Conservation (phyloP, 345 rosid genomes). For the Physaria fendleri region DNA sequence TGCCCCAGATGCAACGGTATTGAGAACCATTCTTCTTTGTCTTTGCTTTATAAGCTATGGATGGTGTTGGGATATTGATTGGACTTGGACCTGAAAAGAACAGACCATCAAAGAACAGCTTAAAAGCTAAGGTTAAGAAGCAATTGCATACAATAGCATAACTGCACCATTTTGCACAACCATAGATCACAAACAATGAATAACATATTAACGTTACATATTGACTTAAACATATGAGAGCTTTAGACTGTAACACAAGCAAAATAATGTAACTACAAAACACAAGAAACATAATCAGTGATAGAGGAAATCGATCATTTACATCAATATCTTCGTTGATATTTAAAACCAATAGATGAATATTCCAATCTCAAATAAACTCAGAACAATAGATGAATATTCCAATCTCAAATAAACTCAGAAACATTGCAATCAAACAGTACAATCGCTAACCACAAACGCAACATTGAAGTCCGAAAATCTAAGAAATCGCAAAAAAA, state of each 20-base stretch:
- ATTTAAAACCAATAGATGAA: neutral
- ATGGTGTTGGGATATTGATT: slow-evolving; percentile 79
- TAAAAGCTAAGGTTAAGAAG: no score
- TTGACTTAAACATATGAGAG: no score
- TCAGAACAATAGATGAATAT: neutral
- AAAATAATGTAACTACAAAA: neutral
- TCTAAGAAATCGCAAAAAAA: no score
- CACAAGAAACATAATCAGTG: neutral
- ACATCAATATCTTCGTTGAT: neutral
- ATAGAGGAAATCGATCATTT: neutral
- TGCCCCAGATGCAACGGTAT: slow-evolving; percentile 96
- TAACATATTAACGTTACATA: no score
- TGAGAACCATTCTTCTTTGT: slow-evolving; percentile 75
- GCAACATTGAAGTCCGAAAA: neutral
- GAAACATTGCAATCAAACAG: neutral
- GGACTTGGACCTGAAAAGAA: slow-evolving; percentile 59
- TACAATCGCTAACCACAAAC: neutral
- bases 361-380: neutral
- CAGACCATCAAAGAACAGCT: neutral
- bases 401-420: neutral
- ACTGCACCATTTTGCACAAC: neutral
- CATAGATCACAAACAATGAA: neutral
- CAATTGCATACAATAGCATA: neutral
- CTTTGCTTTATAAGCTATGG: slow-evolving; percentile 93
- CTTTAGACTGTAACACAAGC: no score